phyloP scores from a whole-genome alignment of 768 basidiomycete genomes.

The Tephrocybe sp. region DNA sequence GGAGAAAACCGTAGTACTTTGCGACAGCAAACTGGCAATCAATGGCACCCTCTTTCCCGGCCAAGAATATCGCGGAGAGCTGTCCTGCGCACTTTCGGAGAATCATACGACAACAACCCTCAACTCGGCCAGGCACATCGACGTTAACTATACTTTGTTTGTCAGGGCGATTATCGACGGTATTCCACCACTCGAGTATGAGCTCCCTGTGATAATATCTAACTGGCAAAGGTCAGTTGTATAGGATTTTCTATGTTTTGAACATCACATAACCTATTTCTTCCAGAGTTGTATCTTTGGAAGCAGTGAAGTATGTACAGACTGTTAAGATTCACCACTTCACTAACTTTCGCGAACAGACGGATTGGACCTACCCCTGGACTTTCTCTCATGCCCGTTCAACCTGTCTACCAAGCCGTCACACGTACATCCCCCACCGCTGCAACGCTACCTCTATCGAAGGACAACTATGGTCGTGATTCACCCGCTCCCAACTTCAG shows the following conservation, averaged over 20 bases:
- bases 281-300: slow-evolving; percentile 62
- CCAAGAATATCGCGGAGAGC: slow-evolving; percentile 67
- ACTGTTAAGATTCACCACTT: slow-evolving; percentile 17
- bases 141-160: slow-evolving; percentile 75
- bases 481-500: neutral
- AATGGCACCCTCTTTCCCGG: slow-evolving; percentile 76
- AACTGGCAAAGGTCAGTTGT: slow-evolving; percentile 77
- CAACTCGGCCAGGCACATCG: slow-evolving; percentile 80
- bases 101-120: slow-evolving; percentile 80
- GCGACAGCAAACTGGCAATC: slow-evolving; percentile 69
- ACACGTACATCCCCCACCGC: slow-evolving; percentile 6
- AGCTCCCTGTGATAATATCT: slow-evolving; percentile 77
- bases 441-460: slow-evolving; percentile 14
- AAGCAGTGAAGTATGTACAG: slow-evolving; percentile 52
- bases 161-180: slow-evolving; percentile 79
- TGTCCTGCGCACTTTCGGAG: slow-evolving; percentile 64
- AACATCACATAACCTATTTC: slow-evolving; percentile 9
- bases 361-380: slow-evolving; percentile 46
- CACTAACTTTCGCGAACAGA: slow-evolving; percentile 23
- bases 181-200: slow-evolving; percentile 61
- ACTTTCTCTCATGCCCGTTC: slow-evolving; percentile 37
- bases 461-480: slow-evolving; percentile 4
- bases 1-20: slow-evolving; percentile 49
- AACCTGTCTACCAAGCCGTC: slow-evolving; percentile 9
- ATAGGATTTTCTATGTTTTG: neutral